These are phyloP conservation scores for Rhodocollybia butyracea DNA, from an alignment of 768 basidiomycete species.

Conservation along the genomic window DNA sequence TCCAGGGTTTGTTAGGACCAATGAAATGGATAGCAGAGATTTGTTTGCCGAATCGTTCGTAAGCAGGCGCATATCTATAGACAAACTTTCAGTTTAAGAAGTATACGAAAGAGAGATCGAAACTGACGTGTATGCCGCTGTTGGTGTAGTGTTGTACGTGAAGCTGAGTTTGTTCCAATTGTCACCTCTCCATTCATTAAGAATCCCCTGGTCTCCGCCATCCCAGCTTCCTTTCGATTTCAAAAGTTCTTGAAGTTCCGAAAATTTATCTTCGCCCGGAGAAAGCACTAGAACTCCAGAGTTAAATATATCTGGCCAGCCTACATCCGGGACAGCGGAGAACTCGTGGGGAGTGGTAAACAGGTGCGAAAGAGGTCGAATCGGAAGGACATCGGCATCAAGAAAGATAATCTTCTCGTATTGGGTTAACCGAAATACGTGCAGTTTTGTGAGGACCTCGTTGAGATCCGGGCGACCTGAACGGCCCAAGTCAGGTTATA, in stretches of 20 bases:
- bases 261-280: constrained; percentile 82
- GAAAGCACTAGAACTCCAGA: constrained; percentile 90
- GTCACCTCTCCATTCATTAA: constrained; percentile 89
- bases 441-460: constrained; percentile 93
- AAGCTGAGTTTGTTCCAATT: constrained; percentile 96
- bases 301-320: constrained; percentile 99
- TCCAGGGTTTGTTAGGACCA: constrained; percentile 95
- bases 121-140: constrained; percentile 92
- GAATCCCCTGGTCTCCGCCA: constrained; percentile 96
- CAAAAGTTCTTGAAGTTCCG: constrained; percentile 65
- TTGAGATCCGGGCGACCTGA: constrained; percentile 92
- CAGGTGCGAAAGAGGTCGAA: constrained; percentile 89
- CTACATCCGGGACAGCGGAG: constrained; percentile 93
- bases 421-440: constrained; percentile 88
- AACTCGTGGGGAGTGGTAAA: constrained; percentile 82
- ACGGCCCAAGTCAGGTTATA: constrained; percentile 11
- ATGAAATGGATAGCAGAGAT: constrained; percentile 93
- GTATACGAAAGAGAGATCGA: constrained; percentile 15
- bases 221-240: constrained; percentile 88
- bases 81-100: constrained; percentile 20
- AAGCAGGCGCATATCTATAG: constrained; percentile 90
- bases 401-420: constrained; percentile 87
- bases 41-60: constrained; percentile 85
- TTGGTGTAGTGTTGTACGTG: constrained; percentile 97
- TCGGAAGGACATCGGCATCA: constrained; percentile 88